Evolutionary conservation across 2,329 filamentous ascomycete genomes (phyloP).

Genomic region (Metarhizium album): DNA sequence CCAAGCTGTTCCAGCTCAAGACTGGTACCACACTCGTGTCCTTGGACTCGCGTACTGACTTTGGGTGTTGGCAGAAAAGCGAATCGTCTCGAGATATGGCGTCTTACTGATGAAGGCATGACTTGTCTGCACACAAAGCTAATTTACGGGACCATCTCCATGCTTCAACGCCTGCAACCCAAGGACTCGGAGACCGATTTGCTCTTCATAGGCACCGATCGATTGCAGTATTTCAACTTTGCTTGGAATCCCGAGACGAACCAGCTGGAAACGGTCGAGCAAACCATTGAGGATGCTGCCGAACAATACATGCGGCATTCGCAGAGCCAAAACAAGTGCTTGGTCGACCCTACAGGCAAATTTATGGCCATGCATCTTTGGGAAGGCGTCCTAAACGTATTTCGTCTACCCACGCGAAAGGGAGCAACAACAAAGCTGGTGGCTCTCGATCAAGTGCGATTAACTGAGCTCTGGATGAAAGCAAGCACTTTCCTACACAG

Average conservation of each 20-base stretch:
- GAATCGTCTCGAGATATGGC: slow-evolving; percentile 80
- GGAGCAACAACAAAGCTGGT: slow-evolving; percentile 32
- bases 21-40: not conserved
- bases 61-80: slow-evolving; percentile 49
- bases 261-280: slow-evolving; percentile 40
- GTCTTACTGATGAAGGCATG: slow-evolving; percentile 52
- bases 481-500: slow-evolving; percentile 46
- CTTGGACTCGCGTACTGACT: not conserved
- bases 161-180: slow-evolving; percentile 72
- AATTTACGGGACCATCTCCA: slow-evolving; percentile 77
- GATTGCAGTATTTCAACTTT: slow-evolving; percentile 82
- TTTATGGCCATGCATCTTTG: slow-evolving; percentile 49
- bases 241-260: slow-evolving; percentile 59
- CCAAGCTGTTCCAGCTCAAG: not conserved
- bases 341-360: slow-evolving; percentile 68
- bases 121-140: slow-evolving; percentile 55
- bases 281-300: slow-evolving; percentile 40
- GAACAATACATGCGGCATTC: slow-evolving; percentile 61
- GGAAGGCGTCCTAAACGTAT: slow-evolving; percentile 48
- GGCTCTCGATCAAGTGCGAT: slow-evolving; percentile 42
- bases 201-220: slow-evolving; percentile 85
- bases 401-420: slow-evolving; percentile 38
- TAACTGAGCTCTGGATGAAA: slow-evolving; percentile 51
- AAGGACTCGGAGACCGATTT: slow-evolving; percentile 66
- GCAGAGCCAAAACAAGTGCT: slow-evolving; percentile 70